phyloP scores from a whole-genome alignment of 2,329 filamentous ascomycete species.

The Emergomyces orientalis region DNA sequence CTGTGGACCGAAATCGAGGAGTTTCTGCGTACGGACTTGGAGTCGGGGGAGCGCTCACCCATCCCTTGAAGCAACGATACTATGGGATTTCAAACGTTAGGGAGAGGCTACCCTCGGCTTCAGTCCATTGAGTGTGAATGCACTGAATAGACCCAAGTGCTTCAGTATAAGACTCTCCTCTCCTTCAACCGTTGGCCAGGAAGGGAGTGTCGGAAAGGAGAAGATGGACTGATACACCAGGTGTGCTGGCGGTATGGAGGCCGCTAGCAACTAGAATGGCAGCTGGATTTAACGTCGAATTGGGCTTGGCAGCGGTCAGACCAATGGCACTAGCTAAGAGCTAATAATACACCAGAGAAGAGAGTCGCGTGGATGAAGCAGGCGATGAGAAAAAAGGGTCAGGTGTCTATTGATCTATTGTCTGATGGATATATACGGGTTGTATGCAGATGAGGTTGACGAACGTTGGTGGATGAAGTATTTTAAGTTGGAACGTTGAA shows the following conservation, averaged over 20 bases:
- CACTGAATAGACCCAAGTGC: background rate
- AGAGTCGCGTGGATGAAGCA: too few relatives aligned
- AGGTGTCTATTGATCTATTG: too few relatives aligned
- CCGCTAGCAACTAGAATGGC: background rate
- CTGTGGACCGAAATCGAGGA: background rate
- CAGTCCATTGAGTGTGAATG: background rate
- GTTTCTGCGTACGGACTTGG: background rate
- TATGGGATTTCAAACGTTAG: background rate
- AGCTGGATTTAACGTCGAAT: background rate
- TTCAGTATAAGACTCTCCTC: background rate
- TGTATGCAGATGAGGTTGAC: too few relatives aligned
- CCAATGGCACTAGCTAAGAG: background rate
- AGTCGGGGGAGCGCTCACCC: background rate
- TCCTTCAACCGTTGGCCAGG: background rate
- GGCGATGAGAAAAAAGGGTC: too few relatives aligned
- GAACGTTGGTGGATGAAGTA: too few relatives aligned
- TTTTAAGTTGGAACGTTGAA: too few relatives aligned
- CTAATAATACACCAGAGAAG: too few relatives aligned
- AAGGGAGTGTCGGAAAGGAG: background rate
- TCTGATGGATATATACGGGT: too few relatives aligned
- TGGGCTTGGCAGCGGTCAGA: slow-evolving; percentile 1
- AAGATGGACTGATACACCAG: background rate
- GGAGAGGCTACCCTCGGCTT: background rate
- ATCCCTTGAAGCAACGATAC: background rate
- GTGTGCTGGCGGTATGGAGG: background rate